Conservation (phyloP, 805 yeast genomes). For the Torulaspora maleeae region DNA sequence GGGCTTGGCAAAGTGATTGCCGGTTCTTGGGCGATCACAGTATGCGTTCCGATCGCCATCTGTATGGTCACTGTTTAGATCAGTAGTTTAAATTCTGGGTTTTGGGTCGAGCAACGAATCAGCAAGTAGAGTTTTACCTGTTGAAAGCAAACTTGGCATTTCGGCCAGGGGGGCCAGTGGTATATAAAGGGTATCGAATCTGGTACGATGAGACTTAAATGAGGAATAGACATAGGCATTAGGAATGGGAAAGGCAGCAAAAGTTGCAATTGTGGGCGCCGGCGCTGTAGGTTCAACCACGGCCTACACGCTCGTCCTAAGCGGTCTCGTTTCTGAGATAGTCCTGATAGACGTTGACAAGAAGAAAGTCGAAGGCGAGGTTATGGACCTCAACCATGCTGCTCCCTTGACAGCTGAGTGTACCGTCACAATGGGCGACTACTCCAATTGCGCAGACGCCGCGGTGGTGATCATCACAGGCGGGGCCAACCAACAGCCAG, state of each 20-base stretch:
- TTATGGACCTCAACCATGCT: conserved; percentile 14
- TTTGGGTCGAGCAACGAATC: too few relatives aligned
- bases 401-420: conserved; percentile 8
- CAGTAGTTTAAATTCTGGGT: too few relatives aligned
- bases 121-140: too few relatives aligned
- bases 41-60: too few relatives aligned
- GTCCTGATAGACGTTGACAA: conserved; percentile 9
- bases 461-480: conserved; percentile 13
- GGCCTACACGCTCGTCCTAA: conserved; percentile 12
- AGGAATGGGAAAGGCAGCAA: background rate
- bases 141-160: background rate
- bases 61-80: too few relatives aligned
- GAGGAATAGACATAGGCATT: too few relatives aligned
- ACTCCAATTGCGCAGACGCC: conserved; percentile 10
- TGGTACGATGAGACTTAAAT: too few relatives aligned
- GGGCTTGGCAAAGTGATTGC: conserved; percentile 2
- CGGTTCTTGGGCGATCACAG: too few relatives aligned
- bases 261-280: conserved; percentile 10
- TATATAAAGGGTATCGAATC: background rate
- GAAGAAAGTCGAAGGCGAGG: conserved; percentile 12
- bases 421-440: conserved; percentile 6
- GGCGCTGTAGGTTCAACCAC: conserved; percentile 14
- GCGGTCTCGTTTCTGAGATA: conserved; percentile 11
- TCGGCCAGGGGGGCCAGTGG: too few relatives aligned
- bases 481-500: conserved; percentile 12